phyloP scores from a whole-genome alignment of 352 stramenopile genomes.

The Halophytophthora batemanensis region DNA sequence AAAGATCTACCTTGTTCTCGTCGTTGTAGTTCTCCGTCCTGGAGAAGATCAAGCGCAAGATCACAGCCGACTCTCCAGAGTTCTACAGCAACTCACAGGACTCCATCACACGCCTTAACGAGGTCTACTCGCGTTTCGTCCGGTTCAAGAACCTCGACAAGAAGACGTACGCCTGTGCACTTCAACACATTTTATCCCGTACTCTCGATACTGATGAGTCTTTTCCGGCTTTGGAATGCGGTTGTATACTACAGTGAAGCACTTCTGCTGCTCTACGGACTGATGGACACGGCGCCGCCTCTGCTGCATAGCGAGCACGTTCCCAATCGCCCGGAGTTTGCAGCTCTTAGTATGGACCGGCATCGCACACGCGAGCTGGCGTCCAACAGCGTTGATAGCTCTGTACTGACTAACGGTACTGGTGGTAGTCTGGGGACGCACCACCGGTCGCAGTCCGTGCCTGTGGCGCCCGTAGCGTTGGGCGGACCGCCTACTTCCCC shows the following conservation, averaged over 20 bases:
- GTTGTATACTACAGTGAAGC: conserved; percentile 40
- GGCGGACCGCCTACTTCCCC: conserved; percentile 4
- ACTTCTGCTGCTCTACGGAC: conserved; percentile 53
- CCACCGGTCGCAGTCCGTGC: conserved; percentile 29
- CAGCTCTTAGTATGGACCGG: conserved; percentile 11
- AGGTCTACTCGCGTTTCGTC: conserved; percentile 76
- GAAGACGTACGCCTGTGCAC: conserved; percentile 44
- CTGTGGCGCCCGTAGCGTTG: conserved; percentile 13
- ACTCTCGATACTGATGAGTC: neutral
- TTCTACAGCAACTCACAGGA: conserved; percentile 42
- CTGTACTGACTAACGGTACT: conserved; percentile 2
- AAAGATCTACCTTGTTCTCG: conserved; percentile 1
- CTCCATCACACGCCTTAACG: conserved; percentile 56
- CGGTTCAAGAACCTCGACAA: conserved; percentile 73
- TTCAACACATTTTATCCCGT: neutral
- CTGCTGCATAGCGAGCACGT: conserved; percentile 8
- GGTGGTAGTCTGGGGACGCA: conserved; percentile 7
- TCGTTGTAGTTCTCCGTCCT: conserved; percentile 53
- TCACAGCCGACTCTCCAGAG: conserved; percentile 34
- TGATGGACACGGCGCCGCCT: conserved; percentile 55
- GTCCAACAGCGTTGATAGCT: conserved; percentile 10
- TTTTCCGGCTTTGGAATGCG: conserved; percentile 1
- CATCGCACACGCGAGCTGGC: conserved; percentile 5
- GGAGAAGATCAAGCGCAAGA: conserved; percentile 78
- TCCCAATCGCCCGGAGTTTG: conserved; percentile 6